A percentile compares a stretch with the other conserved stretches of the same genome.
Conservation (phyloP, 805 yeast genomes). For the Yarrowia alimentaria region DNA sequence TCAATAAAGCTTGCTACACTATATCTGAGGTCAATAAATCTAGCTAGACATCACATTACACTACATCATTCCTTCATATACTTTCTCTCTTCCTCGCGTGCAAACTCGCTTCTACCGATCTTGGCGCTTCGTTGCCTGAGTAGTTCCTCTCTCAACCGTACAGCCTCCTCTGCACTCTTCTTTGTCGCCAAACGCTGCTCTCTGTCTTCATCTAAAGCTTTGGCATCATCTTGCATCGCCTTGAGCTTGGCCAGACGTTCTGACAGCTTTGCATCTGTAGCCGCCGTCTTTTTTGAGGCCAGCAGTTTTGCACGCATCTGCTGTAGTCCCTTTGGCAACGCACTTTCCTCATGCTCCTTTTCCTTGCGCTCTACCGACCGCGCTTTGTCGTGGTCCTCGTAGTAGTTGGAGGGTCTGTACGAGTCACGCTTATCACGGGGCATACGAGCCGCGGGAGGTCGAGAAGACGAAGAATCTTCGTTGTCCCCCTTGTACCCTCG, state of each 20-base stretch:
- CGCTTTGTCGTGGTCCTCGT: neutral
- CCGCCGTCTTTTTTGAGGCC: neutral
- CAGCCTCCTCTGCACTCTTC: slow-evolving; percentile 1
- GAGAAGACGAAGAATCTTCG: neutral
- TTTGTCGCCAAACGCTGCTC: slow-evolving; percentile 19
- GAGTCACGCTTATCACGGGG: neutral
- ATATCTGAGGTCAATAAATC: too few relatives aligned
- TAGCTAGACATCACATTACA: too few relatives aligned
- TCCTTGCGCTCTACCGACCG: neutral
- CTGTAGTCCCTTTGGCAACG: slow-evolving; percentile 1
- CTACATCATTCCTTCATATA: neutral
- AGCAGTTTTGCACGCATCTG: slow-evolving; percentile 8
- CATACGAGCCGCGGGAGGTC: neutral
- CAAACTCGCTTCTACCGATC: slow-evolving; percentile 18
- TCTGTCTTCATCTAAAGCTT: slow-evolving; percentile 28
- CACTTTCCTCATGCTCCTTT: slow-evolving; percentile 1
- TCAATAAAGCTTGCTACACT: too few relatives aligned
- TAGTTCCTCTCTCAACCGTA: neutral
- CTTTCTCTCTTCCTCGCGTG: slow-evolving; percentile 14
- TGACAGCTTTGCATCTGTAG: neutral
- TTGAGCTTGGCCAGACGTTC: slow-evolving; percentile 29
- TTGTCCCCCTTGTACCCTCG: neutral
- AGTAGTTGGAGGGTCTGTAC: neutral
- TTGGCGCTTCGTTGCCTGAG: slow-evolving; percentile 2
- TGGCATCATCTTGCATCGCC: slow-evolving; percentile 33